These are phyloP conservation scores for Hortaea werneckii DNA, from an alignment of 2,329 filamentous ascomycete genomes.

Conservation along the genomic window DNA sequence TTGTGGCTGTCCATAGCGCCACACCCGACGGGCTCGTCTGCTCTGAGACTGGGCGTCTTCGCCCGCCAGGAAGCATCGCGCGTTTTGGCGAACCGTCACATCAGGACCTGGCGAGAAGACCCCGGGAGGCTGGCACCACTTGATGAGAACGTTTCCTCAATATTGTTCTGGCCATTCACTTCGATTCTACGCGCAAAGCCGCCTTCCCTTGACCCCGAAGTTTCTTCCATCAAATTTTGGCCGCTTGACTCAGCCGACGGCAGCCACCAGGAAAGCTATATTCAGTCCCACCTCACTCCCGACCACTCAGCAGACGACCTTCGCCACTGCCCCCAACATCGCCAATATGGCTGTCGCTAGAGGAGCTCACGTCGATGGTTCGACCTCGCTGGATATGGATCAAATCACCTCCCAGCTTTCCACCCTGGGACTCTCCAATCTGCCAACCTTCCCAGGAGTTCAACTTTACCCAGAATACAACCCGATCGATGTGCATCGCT, in stretches of 20 bases:
- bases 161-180: background rate
- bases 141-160: too few relatives aligned
- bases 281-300: background rate
- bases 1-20: too few relatives aligned
- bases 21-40: too few relatives aligned
- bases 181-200: background rate
- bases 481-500: constrained; percentile 69
- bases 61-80: too few relatives aligned
- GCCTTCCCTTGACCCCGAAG: background rate
- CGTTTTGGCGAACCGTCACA: too few relatives aligned
- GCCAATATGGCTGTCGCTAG: background rate
- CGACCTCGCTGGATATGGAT: constrained; percentile 6
- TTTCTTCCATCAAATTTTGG: background rate
- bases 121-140: too few relatives aligned
- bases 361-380: background rate
- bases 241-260: background rate
- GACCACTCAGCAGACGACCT: background rate
- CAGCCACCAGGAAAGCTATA: background rate
- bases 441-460: constrained; percentile 18
- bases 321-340: background rate
- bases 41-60: too few relatives aligned
- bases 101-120: too few relatives aligned
- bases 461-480: constrained; percentile 54
- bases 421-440: constrained; percentile 18
- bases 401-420: constrained; percentile 22